Evolutionary conservation across 495 filamentous ascomycete species (phyloP).

Genomic region (Aspergillus sparsus): DNA sequence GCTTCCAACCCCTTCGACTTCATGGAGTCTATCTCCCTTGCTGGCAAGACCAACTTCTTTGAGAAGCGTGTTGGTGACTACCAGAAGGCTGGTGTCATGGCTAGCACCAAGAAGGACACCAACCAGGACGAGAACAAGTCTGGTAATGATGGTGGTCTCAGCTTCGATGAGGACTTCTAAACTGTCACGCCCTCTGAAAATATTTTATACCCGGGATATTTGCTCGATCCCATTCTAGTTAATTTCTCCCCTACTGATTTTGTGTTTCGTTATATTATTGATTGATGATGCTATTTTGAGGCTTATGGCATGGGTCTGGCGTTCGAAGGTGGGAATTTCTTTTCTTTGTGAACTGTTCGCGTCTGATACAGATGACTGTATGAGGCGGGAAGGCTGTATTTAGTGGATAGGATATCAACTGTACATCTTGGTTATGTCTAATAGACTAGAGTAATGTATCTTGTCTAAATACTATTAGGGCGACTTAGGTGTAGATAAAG

Average conservation of each 20-base stretch:
- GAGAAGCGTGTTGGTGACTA: slow-evolving; percentile 99
- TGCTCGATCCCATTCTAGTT: slow-evolving; percentile 25
- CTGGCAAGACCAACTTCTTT: slow-evolving; percentile 99
- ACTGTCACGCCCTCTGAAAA: slow-evolving; percentile 16
- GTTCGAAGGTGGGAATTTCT: slow-evolving; percentile 33
- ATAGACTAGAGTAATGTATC: neutral
- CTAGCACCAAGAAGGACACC: slow-evolving; percentile 78
- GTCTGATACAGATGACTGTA: slow-evolving; percentile 6
- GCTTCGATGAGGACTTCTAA: slow-evolving; percentile 97
- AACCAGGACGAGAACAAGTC: slow-evolving; percentile 54
- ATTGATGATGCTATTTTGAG: slow-evolving; percentile 37
- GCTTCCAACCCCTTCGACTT: slow-evolving; percentile 97
- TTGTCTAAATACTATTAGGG: no score
- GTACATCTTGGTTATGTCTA: slow-evolving; percentile 26
- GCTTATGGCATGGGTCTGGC: slow-evolving; percentile 46
- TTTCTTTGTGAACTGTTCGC: slow-evolving; percentile 17
- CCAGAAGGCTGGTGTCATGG: slow-evolving; percentile 99
- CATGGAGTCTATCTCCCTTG: slow-evolving; percentile 99
- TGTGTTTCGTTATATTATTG: slow-evolving; percentile 22
- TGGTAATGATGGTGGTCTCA: slow-evolving; percentile 76
- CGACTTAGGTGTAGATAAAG: no score
- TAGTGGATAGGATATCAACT: slow-evolving; percentile 22
- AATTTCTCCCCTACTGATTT: slow-evolving; percentile 25
- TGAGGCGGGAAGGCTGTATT: slow-evolving; percentile 14
- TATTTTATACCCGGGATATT: slow-evolving; percentile 29